Percentiles rank a stretch among this genome's conserved stretches.
These are phyloP conservation scores for Fusarium sp. DNA, from an alignment of 2,329 filamentous ascomycete species.

Conservation along the genomic window DNA sequence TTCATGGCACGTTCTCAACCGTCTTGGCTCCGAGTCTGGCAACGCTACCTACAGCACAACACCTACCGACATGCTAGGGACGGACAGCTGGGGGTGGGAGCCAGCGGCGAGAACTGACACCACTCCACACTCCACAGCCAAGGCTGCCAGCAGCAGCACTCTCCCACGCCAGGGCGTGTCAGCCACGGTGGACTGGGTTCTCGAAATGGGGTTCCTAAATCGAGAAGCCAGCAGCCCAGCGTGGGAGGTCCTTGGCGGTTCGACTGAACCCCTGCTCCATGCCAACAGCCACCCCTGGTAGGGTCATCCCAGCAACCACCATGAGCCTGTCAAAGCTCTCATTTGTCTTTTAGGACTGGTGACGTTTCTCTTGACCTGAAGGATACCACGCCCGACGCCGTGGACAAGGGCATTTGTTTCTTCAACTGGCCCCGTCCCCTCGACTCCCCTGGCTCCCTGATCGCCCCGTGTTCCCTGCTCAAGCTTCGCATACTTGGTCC, in stretches of 20 bases:
- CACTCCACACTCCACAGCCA: slow-evolving; percentile 32
- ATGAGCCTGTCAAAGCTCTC: slow-evolving; percentile 44
- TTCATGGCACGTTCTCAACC: slow-evolving; percentile 45
- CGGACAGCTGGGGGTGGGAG: slow-evolving; percentile 26
- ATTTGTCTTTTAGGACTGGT: slow-evolving; percentile 37
- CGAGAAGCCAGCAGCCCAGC: slow-evolving; percentile 39
- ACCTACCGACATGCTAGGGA: slow-evolving; percentile 20
- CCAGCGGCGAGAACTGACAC: slow-evolving; percentile 28
- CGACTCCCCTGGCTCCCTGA: slow-evolving; percentile 44
- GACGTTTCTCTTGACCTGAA: slow-evolving; percentile 45
- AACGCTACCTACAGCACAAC: neutral
- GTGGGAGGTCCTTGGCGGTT: slow-evolving; percentile 42
- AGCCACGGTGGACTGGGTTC: slow-evolving; percentile 32
- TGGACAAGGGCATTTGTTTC: slow-evolving; percentile 44
- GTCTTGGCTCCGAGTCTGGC: slow-evolving; percentile 33
- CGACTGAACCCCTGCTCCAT: slow-evolving; percentile 42
- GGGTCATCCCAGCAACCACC: slow-evolving; percentile 43
- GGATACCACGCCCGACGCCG: slow-evolving; percentile 38
- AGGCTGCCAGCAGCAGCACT: slow-evolving; percentile 15
- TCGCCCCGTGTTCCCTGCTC: slow-evolving; percentile 46
- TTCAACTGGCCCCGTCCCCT: slow-evolving; percentile 40
- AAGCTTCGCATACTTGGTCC: slow-evolving; percentile 47
- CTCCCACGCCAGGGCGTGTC: slow-evolving; percentile 39
- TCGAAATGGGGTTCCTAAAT: slow-evolving; percentile 42
- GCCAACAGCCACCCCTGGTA: slow-evolving; percentile 41